Evolutionary conservation across 176 grass and related monocot genomes (phyloP).

Genomic region (Musa itinerans): DNA sequence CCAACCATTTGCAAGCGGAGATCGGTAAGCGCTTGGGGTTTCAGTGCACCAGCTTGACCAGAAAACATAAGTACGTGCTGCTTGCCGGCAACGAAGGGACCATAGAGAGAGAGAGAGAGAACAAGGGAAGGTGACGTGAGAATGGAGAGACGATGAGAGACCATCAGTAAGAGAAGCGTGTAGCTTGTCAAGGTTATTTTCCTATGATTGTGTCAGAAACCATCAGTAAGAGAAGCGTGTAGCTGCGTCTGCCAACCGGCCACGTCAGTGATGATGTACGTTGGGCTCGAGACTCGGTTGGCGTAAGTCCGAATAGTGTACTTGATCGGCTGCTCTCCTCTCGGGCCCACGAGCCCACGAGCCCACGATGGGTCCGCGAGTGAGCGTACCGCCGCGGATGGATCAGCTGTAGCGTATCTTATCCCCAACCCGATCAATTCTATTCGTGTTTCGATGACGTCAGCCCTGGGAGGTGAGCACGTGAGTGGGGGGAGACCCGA

Average conservation of each 20-base stretch:
- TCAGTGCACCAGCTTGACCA: slow-evolving; percentile 50
- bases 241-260: no score
- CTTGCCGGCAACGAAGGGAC: slow-evolving; percentile 56
- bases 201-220: no score
- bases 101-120: slow-evolving; percentile 6
- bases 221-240: no score
- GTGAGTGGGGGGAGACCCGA: neutral
- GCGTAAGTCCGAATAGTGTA: no score
- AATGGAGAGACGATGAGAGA: no score
- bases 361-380: neutral
- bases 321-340: no score
- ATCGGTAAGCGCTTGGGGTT: slow-evolving; percentile 46
- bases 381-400: neutral
- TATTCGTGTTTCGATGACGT: neutral
- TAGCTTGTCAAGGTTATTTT: no score
- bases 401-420: neutral
- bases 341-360: no score
- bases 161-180: no score
- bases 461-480: neutral
- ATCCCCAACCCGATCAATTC: neutral
- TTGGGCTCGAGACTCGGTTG: no score
- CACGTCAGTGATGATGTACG: no score
- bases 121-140: no score
- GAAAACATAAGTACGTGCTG: slow-evolving; percentile 61
- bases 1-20: slow-evolving; percentile 55